A percentile compares a stretch with the other conserved stretches of the same genome.
These are phyloP conservation scores for Tylopilus intermedius DNA, from an alignment of 768 basidiomycete species.

Conservation along the genomic window DNA sequence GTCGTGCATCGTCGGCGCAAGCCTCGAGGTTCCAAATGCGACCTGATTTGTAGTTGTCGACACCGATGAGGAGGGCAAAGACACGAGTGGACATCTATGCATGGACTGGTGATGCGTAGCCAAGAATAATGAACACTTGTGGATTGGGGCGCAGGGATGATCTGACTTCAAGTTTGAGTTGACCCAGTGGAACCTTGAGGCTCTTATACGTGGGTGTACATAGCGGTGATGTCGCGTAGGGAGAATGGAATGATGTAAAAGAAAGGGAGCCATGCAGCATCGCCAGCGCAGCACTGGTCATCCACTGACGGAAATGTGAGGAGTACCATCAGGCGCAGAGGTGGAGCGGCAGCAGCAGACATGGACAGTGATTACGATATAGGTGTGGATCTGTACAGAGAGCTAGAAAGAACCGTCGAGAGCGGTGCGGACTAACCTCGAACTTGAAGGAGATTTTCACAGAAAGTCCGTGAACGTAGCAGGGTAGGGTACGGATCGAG, in stretches of 20 bases:
- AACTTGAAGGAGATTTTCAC: too few relatives aligned
- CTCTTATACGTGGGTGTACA: constrained; percentile 18
- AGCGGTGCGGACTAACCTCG: too few relatives aligned
- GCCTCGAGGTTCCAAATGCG: constrained; percentile 62
- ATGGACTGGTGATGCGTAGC: constrained; percentile 7
- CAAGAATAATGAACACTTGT: constrained; percentile 1
- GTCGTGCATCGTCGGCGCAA: constrained; percentile 60
- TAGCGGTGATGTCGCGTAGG: constrained; percentile 2
- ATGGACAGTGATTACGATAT: neutral
- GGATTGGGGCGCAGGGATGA: constrained; percentile 4
- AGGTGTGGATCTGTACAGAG: constrained; percentile 9
- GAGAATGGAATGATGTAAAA: neutral
- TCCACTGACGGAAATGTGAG: constrained; percentile 19
- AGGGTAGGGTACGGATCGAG: neutral
- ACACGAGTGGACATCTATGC: constrained; percentile 41
- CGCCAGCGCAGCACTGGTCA: constrained; percentile 1
- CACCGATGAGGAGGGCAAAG: constrained; percentile 64
- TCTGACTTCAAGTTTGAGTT: constrained; percentile 2
- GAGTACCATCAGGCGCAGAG: constrained; percentile 11
- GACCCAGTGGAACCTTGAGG: neutral
- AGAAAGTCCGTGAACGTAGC: neutral
- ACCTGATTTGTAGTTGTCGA: constrained; percentile 64
- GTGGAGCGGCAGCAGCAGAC: neutral
- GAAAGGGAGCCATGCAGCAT: neutral
- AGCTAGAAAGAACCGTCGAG: neutral